A percentile compares a stretch with the other conserved stretches of the same genome.
These are phyloP conservation scores for Fusarium guadeloupense DNA, from an alignment of 2,329 filamentous ascomycete species.

Conservation along the genomic window DNA sequence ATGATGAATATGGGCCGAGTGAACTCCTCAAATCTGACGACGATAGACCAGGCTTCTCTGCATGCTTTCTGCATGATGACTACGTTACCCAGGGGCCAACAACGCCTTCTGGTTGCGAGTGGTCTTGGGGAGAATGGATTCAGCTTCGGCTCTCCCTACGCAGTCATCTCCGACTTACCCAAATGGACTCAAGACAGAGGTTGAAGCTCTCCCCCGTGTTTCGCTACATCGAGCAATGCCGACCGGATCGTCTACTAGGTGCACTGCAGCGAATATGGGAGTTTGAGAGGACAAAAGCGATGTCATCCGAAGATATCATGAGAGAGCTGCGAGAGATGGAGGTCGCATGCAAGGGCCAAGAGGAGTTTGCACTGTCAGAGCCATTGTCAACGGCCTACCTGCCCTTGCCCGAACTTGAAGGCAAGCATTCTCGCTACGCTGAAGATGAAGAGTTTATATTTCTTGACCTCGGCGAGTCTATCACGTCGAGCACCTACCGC, in stretches of 20 bases:
- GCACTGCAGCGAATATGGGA: constrained; percentile 19
- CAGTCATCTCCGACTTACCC: constrained; percentile 2
- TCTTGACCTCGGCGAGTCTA: constrained; percentile 20
- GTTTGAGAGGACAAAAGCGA: background rate
- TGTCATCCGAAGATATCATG: background rate
- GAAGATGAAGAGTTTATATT: constrained; percentile 29
- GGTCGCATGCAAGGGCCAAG: constrained; percentile 18
- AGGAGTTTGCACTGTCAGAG: background rate
- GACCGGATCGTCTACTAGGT: constrained; percentile 4
- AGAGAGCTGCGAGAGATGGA: constrained; percentile 7
- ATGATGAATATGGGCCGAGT: constrained; percentile 18
- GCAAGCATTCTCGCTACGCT: constrained; percentile 22
- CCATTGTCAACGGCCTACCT: constrained; percentile 17
- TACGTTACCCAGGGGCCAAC: constrained; percentile 17
- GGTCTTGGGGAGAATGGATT: constrained; percentile 33
- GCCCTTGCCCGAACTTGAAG: constrained; percentile 29
- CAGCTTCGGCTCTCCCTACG: constrained; percentile 4
- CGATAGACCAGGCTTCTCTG: background rate
- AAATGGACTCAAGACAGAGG: background rate
- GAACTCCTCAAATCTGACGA: constrained; percentile 5
- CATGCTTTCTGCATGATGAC: constrained; percentile 3
- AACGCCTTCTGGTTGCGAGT: constrained; percentile 1
- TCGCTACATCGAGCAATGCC: constrained; percentile 18
- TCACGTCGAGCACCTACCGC: constrained; percentile 14
- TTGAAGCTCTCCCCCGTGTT: constrained; percentile 6